Conservation (phyloP, 805 yeast genomes). For the Saturnispora ahearnii region DNA sequence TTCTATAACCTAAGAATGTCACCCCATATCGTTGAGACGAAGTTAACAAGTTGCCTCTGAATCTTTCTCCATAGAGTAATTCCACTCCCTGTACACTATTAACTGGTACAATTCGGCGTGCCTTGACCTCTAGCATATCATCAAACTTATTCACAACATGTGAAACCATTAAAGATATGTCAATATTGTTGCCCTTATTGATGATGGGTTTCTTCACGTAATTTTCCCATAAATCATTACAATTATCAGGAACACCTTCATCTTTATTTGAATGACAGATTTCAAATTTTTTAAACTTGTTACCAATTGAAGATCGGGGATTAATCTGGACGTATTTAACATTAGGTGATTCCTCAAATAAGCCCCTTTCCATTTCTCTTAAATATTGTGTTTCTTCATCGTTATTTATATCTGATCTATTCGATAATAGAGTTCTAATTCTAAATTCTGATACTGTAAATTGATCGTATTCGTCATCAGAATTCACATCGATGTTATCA, state of each 20-base stretch:
- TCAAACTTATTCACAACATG: neutral
- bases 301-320: neutral
- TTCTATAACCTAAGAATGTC: constrained; percentile 5
- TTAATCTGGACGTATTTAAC: neutral
- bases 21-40: constrained; percentile 12
- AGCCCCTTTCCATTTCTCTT: neutral
- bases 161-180: neutral
- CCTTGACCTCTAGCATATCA: constrained; percentile 1
- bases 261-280: neutral
- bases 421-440: neutral
- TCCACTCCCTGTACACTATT: neutral
- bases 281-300: constrained; percentile 1
- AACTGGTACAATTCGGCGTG: neutral
- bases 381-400: neutral
- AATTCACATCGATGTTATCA: neutral
- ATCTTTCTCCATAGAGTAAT: constrained; percentile 16
- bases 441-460: constrained; percentile 1
- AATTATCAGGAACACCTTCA: constrained; percentile 6
- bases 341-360: neutral
- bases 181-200: neutral
- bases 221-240: constrained; percentile 3
- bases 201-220: neutral
- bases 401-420: neutral
- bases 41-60: constrained; percentile 13
- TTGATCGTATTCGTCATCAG: constrained; percentile 5